A percentile compares a stretch with the other conserved stretches of the same genome.
Evolutionary conservation across 2,329 filamentous ascomycete genomes (phyloP).

Genomic region (Cordyceps cateniannulata): DNA sequence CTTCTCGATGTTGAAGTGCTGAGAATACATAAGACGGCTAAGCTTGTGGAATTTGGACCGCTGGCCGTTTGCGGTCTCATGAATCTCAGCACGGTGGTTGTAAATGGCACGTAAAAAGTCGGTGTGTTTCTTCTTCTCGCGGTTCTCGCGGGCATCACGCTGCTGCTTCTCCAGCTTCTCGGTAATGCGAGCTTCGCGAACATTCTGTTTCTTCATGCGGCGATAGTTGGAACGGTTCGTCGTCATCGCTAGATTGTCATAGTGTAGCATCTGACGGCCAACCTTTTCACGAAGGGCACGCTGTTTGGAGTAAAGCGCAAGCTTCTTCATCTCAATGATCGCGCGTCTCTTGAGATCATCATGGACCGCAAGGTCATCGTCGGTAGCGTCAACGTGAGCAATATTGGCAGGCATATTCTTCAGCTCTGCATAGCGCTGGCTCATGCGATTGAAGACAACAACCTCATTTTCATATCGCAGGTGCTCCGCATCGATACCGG

Average conservation of each 20-base stretch:
- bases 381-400: slow-evolving; percentile 76
- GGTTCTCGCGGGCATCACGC: slow-evolving; percentile 87
- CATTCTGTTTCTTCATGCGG: slow-evolving; percentile 92
- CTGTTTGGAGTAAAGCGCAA: slow-evolving; percentile 84
- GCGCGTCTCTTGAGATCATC: slow-evolving; percentile 82
- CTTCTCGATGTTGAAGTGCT: slow-evolving; percentile 96
- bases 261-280: slow-evolving; percentile 86
- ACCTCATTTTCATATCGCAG: slow-evolving; percentile 81
- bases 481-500: slow-evolving; percentile 81
- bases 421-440: slow-evolving; percentile 75
- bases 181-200: slow-evolving; percentile 91
- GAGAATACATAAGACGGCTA: slow-evolving; percentile 78
- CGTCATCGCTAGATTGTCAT: slow-evolving; percentile 94
- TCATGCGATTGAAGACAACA: slow-evolving; percentile 84
- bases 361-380: slow-evolving; percentile 61
- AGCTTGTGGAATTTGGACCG: slow-evolving; percentile 76
- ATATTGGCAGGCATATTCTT: slow-evolving; percentile 80
- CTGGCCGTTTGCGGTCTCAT: slow-evolving; percentile 59
- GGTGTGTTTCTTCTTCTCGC: slow-evolving; percentile 94
- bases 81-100: slow-evolving; percentile 73
- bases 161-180: slow-evolving; percentile 99
- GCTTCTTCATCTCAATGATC: slow-evolving; percentile 90
- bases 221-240: slow-evolving; percentile 88
- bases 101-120: slow-evolving; percentile 87
- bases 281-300: slow-evolving; percentile 79